Conservation (phyloP, 1,139 yeast genomes). For the Yamadazyma aaseri region DNA sequence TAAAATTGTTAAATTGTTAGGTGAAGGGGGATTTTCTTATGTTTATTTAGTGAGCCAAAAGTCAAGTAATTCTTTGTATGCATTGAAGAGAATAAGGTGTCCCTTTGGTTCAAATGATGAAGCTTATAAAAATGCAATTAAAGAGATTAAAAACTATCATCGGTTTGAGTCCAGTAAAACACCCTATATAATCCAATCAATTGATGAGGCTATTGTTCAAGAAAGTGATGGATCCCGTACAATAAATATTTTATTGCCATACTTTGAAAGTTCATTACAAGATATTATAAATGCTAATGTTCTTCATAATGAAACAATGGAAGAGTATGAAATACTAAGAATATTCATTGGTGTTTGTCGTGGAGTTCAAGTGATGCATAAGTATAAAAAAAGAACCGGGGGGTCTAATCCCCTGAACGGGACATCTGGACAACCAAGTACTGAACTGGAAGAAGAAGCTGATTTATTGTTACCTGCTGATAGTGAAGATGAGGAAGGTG, state of each 20-base stretch:
- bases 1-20: slow-evolving; percentile 65
- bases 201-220: slow-evolving; percentile 69
- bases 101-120: slow-evolving; percentile 81
- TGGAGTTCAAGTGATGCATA: slow-evolving; percentile 76
- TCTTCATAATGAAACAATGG: slow-evolving; percentile 50
- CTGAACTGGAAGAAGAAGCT: slow-evolving; percentile 32
- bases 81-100: slow-evolving; percentile 83
- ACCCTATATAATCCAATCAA: slow-evolving; percentile 65
- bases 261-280: slow-evolving; percentile 68
- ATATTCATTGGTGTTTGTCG: slow-evolving; percentile 68
- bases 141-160: slow-evolving; percentile 74
- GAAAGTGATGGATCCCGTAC: slow-evolving; percentile 80
- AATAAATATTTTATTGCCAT: slow-evolving; percentile 77
- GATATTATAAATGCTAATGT: slow-evolving; percentile 68
- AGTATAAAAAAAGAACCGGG: slow-evolving; percentile 39
- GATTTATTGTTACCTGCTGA: slow-evolving; percentile 28
- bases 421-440: slow-evolving; percentile 1
- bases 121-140: slow-evolving; percentile 57
- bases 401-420: too few species aligned
- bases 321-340: slow-evolving; percentile 60
- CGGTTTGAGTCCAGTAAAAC: slow-evolving; percentile 54
- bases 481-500: slow-evolving; percentile 26
- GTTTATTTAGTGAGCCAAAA: slow-evolving; percentile 69
- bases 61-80: slow-evolving; percentile 55
- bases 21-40: slow-evolving; percentile 89